Conservation (phyloP, 768 basidiomycete genomes). For the Suillus sp. region DNA sequence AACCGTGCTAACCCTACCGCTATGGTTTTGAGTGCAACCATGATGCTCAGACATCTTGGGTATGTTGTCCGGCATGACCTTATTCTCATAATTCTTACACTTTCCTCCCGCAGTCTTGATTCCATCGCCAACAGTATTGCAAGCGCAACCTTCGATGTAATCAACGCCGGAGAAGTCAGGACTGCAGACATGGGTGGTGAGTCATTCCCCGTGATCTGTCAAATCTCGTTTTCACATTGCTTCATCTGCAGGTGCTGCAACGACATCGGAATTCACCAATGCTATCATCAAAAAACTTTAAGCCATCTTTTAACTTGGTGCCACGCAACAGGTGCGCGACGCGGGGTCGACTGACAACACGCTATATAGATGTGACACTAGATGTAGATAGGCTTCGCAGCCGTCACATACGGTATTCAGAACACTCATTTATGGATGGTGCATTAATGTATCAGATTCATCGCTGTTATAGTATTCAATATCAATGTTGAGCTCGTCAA, state of each 20-base stretch:
- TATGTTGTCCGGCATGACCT: constrained; percentile 40
- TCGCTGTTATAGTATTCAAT: constrained; percentile 15
- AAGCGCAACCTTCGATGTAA: constrained; percentile 88
- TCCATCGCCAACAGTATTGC: constrained; percentile 93
- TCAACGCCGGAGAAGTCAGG: constrained; percentile 83
- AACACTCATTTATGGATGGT: constrained; percentile 10
- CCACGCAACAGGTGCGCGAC: neutral
- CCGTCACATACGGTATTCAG: constrained; percentile 10
- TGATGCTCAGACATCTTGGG: constrained; percentile 98
- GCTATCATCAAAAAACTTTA: constrained; percentile 85
- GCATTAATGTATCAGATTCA: constrained; percentile 28
- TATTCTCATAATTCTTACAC: constrained; percentile 19
- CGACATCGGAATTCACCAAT: constrained; percentile 93
- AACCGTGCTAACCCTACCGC: constrained; percentile 97
- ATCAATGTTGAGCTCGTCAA: constrained; percentile 29
- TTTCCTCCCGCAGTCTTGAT: constrained; percentile 65
- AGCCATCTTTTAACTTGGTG: constrained; percentile 9
- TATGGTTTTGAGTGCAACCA: constrained; percentile 95
- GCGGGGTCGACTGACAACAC: neutral
- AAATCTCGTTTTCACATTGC: constrained; percentile 12
- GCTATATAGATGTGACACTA: constrained; percentile 10
- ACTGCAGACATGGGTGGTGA: constrained; percentile 96
- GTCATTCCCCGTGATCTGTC: constrained; percentile 28
- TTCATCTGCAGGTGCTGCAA: constrained; percentile 64
- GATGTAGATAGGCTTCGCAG: neutral